These are phyloP conservation scores for Buddleja alternifolia DNA, from an alignment of 257 asterid genomes.

Conservation along the genomic window DNA sequence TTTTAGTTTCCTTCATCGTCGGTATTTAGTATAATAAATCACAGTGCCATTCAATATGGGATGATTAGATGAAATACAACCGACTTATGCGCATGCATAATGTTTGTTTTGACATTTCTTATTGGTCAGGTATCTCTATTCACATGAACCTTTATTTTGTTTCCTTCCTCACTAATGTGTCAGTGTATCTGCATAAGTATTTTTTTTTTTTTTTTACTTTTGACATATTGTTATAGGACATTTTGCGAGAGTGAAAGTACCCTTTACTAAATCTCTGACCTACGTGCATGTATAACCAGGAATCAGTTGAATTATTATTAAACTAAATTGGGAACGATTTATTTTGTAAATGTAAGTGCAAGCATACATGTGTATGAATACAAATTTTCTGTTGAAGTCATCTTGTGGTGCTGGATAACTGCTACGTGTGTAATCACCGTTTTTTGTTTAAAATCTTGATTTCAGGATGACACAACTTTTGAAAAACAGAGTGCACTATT, in stretches of 20 bases:
- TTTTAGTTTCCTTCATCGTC: not conserved
- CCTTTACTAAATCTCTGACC: too few relatives aligned
- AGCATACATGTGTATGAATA: not conserved
- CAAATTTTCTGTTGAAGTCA: constrained; percentile 13
- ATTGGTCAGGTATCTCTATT: not conserved
- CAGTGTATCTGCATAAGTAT: too few relatives aligned
- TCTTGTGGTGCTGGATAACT: constrained; percentile 16
- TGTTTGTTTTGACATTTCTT: not conserved
- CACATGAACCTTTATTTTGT: not conserved
- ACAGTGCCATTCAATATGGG: not conserved
- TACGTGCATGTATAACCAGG: not conserved
- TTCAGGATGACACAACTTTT: constrained; percentile 59
- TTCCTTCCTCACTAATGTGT: too few relatives aligned
- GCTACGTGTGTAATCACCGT: not conserved
- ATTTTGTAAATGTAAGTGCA: not conserved
- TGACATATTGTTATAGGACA: too few relatives aligned
- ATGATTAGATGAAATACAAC: not conserved
- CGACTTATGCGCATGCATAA: not conserved
- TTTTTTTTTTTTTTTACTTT: too few relatives aligned
- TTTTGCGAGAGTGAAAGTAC: too few relatives aligned
- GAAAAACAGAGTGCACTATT: constrained; percentile 65
- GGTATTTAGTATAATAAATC: not conserved
- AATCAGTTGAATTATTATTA: too few relatives aligned
- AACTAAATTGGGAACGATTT: too few relatives aligned
- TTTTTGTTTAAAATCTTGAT: constrained; percentile 21